These are phyloP conservation scores for Trichoderma harzianum DNA, from an alignment of 2,329 filamentous ascomycete species.

Conservation along the genomic window DNA sequence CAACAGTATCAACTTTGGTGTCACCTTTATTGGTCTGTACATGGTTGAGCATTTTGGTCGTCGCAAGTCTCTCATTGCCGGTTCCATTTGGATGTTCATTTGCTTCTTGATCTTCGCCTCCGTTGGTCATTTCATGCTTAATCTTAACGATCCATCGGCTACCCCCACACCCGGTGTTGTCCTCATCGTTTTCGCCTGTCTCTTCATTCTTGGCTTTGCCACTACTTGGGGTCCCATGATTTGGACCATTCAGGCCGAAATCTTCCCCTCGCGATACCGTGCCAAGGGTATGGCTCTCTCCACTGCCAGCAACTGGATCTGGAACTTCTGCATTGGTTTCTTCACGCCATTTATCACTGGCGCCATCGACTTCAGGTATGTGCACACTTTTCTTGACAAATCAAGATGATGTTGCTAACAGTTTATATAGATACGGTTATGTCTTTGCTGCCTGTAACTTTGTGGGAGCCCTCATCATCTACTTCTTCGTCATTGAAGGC, in stretches of 20 bases:
- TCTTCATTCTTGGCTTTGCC: conserved; percentile 64
- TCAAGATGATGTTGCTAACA: not conserved
- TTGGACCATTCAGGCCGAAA: conserved; percentile 62
- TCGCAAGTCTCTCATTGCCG: conserved; percentile 58
- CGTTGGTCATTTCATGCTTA: conserved; percentile 48
- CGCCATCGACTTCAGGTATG: conserved; percentile 63
- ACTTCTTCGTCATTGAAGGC: conserved; percentile 74
- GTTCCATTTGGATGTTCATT: conserved; percentile 58
- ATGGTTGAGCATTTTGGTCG: conserved; percentile 67
- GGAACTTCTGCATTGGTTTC: conserved; percentile 74
- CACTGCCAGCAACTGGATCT: conserved; percentile 63
- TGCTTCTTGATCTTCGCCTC: conserved; percentile 60
- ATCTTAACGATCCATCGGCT: conserved; percentile 32
- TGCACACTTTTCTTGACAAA: not conserved
- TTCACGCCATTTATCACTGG: conserved; percentile 76
- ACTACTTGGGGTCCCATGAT: conserved; percentile 66
- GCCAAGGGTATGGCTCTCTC: conserved; percentile 59
- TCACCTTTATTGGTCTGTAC: conserved; percentile 66
- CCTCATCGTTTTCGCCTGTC: conserved; percentile 60
- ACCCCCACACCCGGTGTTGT: conserved; percentile 50
- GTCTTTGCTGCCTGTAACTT: conserved; percentile 73
- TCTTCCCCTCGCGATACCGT: conserved; percentile 62
- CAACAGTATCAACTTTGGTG: conserved; percentile 63
- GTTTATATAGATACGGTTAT: conserved; percentile 53
- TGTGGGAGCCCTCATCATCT: conserved; percentile 62